phyloP scores from a whole-genome alignment of 768 basidiomycete species.

The Hygrophoropsis aurantiaca region DNA sequence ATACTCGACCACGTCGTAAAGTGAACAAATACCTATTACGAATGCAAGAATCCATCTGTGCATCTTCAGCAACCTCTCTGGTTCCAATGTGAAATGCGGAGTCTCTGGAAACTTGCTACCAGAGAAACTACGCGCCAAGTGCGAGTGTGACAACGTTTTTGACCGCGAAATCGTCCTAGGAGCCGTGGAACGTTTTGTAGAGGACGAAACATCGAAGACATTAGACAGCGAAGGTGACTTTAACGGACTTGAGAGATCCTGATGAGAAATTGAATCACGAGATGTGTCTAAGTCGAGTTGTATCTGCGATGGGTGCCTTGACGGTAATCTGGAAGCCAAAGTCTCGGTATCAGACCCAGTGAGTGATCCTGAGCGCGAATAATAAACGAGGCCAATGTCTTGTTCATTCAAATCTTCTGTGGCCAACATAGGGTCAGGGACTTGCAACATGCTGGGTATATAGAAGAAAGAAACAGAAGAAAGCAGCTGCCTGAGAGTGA shows the following conservation, averaged over 20 bases:
- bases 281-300: slow-evolving; percentile 5
- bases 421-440: not conserved
- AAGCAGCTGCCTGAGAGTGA: too few species aligned
- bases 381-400: slow-evolving; percentile 25
- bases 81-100: slow-evolving; percentile 46
- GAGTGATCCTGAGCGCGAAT: slow-evolving; percentile 23
- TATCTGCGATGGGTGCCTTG: slow-evolving; percentile 16
- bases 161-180: slow-evolving; percentile 40
- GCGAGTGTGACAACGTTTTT: slow-evolving; percentile 44
- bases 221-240: slow-evolving; percentile 37
- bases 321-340: slow-evolving; percentile 11
- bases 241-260: slow-evolving; percentile 10
- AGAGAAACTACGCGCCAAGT: slow-evolving; percentile 29
- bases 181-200: slow-evolving; percentile 8
- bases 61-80: slow-evolving; percentile 47
- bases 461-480: too few species aligned
- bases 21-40: slow-evolving; percentile 53
- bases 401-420: slow-evolving; percentile 22
- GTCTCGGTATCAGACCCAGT: slow-evolving; percentile 23
- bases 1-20: not conserved
- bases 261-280: not conserved
- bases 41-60: slow-evolving; percentile 69
- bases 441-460: too few species aligned
- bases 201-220: slow-evolving; percentile 16
- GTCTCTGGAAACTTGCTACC: slow-evolving; percentile 34